Evolutionary conservation across 2,329 filamentous ascomycete genomes (phyloP), one percentile per base, ranked within the genome.

Genomic region (Penicillium frequentans): DNA sequence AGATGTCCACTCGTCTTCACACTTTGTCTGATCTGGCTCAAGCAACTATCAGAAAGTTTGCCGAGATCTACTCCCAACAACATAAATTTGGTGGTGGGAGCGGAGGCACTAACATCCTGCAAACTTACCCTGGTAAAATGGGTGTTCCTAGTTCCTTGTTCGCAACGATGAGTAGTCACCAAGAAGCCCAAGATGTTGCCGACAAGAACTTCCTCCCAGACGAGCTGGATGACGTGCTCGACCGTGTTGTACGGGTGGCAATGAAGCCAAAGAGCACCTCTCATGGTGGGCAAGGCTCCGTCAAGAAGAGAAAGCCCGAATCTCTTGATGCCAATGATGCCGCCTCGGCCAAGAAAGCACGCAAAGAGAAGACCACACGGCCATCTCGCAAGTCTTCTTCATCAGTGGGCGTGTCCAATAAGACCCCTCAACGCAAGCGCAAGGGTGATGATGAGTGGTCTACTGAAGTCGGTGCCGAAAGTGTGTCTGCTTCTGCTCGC

Each of bases 21-120:
- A 86, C 93, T 6, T 77, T 99, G 37, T 93, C 91, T 51, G 95
- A 99, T 73, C 83, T 99, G 10, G 86, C 93, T 0, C 90, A 95
- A 73, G 84, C 87, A 3, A 83, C 93, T 13, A 89, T 97, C 57
- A 86, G 91, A 48, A 88, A 89, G 64, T 99, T 90, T 81, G 90
- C 95, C 71, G 92, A 96, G 61, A 84, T 88, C 64, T 90, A 90
- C 70, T 88, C 87, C 43, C 97, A 93, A 88, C 76, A 78, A 50
- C 75, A 77, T 53, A 77, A 76, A 58, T 75, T 78, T 44, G 75
- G 75, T 29, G 75, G 74, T 9, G 70, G 65, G 11, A 72, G 73
- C 19, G 61, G 61, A 26, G 68, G 68, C 49, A 71, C 73, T 24
- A 79, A 74, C 56, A 88, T 85, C 43, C 88, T 98, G 70, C 90